Conservation (phyloP, 1,284 basidiomycete genomes). For the Rhodotorula sp. region DNA sequence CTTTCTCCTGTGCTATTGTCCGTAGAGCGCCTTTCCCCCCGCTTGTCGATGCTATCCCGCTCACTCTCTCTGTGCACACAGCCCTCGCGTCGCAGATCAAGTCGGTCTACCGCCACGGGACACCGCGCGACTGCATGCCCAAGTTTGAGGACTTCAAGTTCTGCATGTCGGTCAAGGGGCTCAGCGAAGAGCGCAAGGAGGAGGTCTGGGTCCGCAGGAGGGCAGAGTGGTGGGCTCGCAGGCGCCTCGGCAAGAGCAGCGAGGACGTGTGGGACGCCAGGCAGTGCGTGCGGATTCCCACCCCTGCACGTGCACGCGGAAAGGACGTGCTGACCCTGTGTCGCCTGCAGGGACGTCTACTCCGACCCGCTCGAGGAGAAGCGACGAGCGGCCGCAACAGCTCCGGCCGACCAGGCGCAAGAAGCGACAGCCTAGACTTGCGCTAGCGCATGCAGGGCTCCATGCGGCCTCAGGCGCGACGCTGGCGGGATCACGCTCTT, state of each 20-base stretch:
- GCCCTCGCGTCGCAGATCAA: constrained; percentile 79
- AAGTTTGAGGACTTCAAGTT: constrained; percentile 95
- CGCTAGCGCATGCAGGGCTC: too few species aligned
- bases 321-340: background rate
- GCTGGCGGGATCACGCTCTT: too few species aligned
- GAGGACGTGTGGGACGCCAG: constrained; percentile 93
- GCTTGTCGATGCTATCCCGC: background rate
- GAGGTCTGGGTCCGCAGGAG: constrained; percentile 79
- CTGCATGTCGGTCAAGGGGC: constrained; percentile 79
- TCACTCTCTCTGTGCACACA: constrained; percentile 48
- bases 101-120: constrained; percentile 82
- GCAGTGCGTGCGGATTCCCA: constrained; percentile 58
- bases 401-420: too few species aligned
- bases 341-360: constrained; percentile 15
- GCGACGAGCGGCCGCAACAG: background rate
- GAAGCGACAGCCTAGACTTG: too few species aligned
- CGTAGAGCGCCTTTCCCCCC: background rate
- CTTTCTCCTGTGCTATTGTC: constrained; percentile 45
- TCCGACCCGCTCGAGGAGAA: constrained; percentile 22
- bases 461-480: too few species aligned
- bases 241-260: constrained; percentile 71
- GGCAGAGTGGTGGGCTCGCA: constrained; percentile 87
- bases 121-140: constrained; percentile 69
- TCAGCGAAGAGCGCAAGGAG: constrained; percentile 72
- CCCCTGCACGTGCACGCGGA: too few species aligned